A percentile compares a stretch with the other conserved stretches of the same genome.
Evolutionary conservation across 1,284 basidiomycete species (phyloP).

Genomic region (Moniliella sp.): DNA sequence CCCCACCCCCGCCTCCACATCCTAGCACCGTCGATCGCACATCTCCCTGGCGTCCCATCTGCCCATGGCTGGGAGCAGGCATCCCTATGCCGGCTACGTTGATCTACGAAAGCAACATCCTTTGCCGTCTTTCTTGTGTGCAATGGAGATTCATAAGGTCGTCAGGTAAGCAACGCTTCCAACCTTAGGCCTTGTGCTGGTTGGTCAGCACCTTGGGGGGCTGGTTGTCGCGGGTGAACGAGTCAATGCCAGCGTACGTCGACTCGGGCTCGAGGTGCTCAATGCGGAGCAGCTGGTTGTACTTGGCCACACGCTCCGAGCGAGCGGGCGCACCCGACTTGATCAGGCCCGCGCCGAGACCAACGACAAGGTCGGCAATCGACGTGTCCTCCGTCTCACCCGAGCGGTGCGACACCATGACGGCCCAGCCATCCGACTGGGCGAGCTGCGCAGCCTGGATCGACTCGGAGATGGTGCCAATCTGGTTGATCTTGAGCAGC

Average conservation of each 20-base stretch:
- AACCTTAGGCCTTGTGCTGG: no score
- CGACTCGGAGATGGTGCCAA: slow-evolving; percentile 95
- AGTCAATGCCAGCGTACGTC: slow-evolving; percentile 27
- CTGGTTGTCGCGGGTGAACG: no score
- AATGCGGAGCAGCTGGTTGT: slow-evolving; percentile 31
- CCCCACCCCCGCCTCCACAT: no score
- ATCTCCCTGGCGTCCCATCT: no score
- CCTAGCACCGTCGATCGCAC: no score
- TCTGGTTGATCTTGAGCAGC: slow-evolving; percentile 81
- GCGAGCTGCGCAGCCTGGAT: slow-evolving; percentile 89
- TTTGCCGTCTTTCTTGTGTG: no score
- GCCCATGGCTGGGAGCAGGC: no score
- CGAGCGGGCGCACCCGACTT: slow-evolving; percentile 92
- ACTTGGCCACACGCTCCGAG: slow-evolving; percentile 75
- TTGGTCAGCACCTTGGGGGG: no score
- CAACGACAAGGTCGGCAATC: slow-evolving; percentile 89
- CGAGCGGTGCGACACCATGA: slow-evolving; percentile 97
- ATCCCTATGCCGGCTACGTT: no score
- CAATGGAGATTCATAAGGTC: no score
- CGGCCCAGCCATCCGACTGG: slow-evolving; percentile 89
- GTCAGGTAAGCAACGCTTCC: no score
- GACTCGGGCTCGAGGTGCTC: slow-evolving; percentile 18
- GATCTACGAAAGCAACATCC: no score
- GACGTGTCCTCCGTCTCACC: slow-evolving; percentile 51
- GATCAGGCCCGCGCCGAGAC: slow-evolving; percentile 79